These are phyloP conservation scores for Boletus smithii DNA, from an alignment of 1,284 basidiomycete species.

Conservation along the genomic window DNA sequence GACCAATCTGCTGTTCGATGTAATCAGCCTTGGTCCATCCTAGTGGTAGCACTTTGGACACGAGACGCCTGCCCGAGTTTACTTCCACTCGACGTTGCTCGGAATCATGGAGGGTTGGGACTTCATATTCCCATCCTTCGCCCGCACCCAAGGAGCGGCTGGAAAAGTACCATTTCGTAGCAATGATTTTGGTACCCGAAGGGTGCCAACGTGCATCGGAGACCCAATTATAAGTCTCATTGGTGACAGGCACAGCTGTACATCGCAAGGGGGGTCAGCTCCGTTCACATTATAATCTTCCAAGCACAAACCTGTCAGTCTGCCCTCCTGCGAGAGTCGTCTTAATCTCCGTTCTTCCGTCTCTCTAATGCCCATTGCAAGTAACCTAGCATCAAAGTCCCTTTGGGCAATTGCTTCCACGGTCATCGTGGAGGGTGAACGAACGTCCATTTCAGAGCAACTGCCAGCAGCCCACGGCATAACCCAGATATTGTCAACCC, in stretches of 20 bases:
- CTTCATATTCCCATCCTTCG: slow-evolving; percentile 64
- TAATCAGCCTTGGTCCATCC: slow-evolving; percentile 61
- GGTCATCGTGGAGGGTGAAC: slow-evolving; percentile 30
- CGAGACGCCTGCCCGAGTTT: slow-evolving; percentile 52
- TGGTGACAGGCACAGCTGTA: slow-evolving; percentile 61
- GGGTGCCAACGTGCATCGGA: slow-evolving; percentile 69
- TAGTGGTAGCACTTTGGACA: slow-evolving; percentile 53
- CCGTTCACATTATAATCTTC: neutral
- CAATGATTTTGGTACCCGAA: slow-evolving; percentile 55
- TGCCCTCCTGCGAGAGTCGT: slow-evolving; percentile 58
- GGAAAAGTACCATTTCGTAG: slow-evolving; percentile 72
- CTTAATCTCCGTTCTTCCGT: slow-evolving; percentile 43
- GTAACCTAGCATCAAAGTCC: slow-evolving; percentile 45
- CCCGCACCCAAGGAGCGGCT: slow-evolving; percentile 61
- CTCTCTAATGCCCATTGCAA: slow-evolving; percentile 50
- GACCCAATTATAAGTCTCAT: slow-evolving; percentile 69
- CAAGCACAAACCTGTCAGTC: slow-evolving; percentile 44
- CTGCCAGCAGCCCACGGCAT: slow-evolving; percentile 51
- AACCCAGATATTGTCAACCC: slow-evolving; percentile 72
- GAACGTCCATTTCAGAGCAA: slow-evolving; percentile 57
- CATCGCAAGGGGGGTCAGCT: slow-evolving; percentile 2
- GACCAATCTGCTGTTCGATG: slow-evolving; percentile 65
- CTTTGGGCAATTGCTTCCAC: slow-evolving; percentile 28
- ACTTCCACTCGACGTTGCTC: slow-evolving; percentile 33
- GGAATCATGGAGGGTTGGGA: slow-evolving; percentile 37